Evolutionary conservation across 495 filamentous ascomycete genomes (phyloP), one percentile per base, ranked within the genome.

Genomic region (Peziza echinospora): DNA sequence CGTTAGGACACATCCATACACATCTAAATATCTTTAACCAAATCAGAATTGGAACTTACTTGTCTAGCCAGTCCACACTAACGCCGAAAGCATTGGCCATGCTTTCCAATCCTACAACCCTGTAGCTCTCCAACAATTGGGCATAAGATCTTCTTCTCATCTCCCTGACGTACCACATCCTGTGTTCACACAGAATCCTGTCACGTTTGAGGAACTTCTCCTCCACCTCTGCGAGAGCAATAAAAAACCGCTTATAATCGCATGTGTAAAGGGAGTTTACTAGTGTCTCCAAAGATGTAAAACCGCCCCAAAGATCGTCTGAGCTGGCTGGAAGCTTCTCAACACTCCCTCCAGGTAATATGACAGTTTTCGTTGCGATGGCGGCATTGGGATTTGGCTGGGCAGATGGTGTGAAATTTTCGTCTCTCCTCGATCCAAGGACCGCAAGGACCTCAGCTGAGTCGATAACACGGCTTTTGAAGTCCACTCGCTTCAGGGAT

Each of bases 1-100:
- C 5, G 46, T 6, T 19, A 41, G 21, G 8, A 11, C 24, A 41
- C 21, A 11, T 10, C 10, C 41, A 5, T 6, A 41, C 50, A 54
- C 24, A 58, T 47, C 30, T 26, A 45, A 24, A 23, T 26, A n/a
- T 6, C 22, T 24, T 11, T 17, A 9, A 5, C 41, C 5, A 30
- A 17, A 39, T 7, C 23, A 0, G 16, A 11, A 43, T 23, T 46
- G 16, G 44, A 41, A 62, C 71, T 41, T 71, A 91, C 84, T 80
- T 80, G 63, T 97, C 89, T 49, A 97, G 67, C 64, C 80, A 97
- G 57, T 96, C 91, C 7, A 96, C 84, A 4, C 82, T 84, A 44
- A 97, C 84, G 21, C 89, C 89, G 64, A 97, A 97, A 59, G 89
- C 84, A 43, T 73, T 78, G 13, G 89, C 89, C 87, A 97, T 97